These are phyloP conservation scores for Whalleya microplaca DNA, from an alignment of 2,329 filamentous ascomycete species.

Conservation along the genomic window DNA sequence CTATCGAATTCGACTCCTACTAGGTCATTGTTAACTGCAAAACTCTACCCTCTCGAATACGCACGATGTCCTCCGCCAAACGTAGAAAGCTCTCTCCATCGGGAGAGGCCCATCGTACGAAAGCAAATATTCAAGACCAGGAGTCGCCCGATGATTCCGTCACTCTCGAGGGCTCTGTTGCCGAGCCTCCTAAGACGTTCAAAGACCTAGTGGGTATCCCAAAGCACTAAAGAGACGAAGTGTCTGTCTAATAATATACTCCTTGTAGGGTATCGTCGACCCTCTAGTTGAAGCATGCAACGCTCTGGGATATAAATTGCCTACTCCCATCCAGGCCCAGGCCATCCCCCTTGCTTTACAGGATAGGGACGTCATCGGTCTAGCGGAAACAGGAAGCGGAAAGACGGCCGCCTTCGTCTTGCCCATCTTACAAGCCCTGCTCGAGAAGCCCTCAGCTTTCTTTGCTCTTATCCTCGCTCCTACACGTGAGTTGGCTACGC, in stretches of 20 bases:
- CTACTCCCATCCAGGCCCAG: slow-evolving; percentile 87
- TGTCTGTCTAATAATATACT: slow-evolving; percentile 8
- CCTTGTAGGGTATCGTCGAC: slow-evolving; percentile 75
- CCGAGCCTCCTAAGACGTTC: slow-evolving; percentile 58
- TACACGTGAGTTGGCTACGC: slow-evolving; percentile 89
- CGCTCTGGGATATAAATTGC: slow-evolving; percentile 77
- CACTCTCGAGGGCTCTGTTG: slow-evolving; percentile 29
- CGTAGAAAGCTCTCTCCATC: slow-evolving; percentile 45
- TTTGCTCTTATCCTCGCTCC: slow-evolving; percentile 92
- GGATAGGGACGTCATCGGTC: slow-evolving; percentile 85
- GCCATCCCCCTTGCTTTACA: slow-evolving; percentile 81
- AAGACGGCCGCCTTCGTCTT: slow-evolving; percentile 96
- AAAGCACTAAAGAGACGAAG: neutral
- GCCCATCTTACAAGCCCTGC: slow-evolving; percentile 86
- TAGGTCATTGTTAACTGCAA: neutral
- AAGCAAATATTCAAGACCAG: slow-evolving; percentile 1
- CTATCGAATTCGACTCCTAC: neutral
- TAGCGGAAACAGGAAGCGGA: slow-evolving; percentile 93
- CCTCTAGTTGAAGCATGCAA: slow-evolving; percentile 87
- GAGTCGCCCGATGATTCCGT: slow-evolving; percentile 29
- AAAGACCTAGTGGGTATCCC: slow-evolving; percentile 57
- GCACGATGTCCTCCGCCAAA: slow-evolving; percentile 44
- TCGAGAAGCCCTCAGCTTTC: slow-evolving; percentile 83
- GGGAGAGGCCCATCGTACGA: slow-evolving; percentile 9
- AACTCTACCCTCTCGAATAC: neutral